These are phyloP conservation scores for Cystofilobasidium macerans DNA, from an alignment of 768 basidiomycete genomes.

Conservation along the genomic window DNA sequence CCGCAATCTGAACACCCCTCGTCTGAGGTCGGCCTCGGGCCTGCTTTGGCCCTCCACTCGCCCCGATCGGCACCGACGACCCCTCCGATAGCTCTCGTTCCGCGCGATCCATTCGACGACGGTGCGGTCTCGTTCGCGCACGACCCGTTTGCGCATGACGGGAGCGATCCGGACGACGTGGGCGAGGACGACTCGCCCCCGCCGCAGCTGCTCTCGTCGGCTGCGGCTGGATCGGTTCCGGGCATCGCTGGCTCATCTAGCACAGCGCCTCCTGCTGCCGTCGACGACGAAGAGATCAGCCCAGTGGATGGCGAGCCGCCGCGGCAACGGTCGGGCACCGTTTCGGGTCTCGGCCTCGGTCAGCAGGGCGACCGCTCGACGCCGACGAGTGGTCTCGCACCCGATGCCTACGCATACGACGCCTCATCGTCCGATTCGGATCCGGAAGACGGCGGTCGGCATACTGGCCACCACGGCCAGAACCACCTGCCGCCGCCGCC, in stretches of 20 bases:
- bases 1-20: neutral
- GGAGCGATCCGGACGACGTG: constrained; percentile 14
- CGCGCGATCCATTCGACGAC: constrained; percentile 25
- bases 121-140: constrained; percentile 22
- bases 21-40: neutral
- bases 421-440: neutral
- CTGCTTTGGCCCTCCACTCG: neutral
- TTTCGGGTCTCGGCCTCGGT: neutral
- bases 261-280: too few species aligned
- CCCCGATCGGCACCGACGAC: neutral
- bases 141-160: constrained; percentile 26
- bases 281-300: neutral
- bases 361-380: neutral
- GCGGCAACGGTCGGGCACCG: neutral
- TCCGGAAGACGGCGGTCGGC: neutral
- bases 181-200: neutral
- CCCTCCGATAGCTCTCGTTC: constrained; percentile 12
- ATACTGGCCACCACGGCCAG: neutral
- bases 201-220: neutral
- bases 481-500: constrained; percentile 6
- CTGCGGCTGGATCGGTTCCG: too few species aligned
- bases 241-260: too few species aligned
- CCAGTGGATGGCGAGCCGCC: neutral
- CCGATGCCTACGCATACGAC: neutral
- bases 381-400: neutral